Conservation (phyloP, 768 basidiomycete genomes). For the Termitomyces sp. region DNA sequence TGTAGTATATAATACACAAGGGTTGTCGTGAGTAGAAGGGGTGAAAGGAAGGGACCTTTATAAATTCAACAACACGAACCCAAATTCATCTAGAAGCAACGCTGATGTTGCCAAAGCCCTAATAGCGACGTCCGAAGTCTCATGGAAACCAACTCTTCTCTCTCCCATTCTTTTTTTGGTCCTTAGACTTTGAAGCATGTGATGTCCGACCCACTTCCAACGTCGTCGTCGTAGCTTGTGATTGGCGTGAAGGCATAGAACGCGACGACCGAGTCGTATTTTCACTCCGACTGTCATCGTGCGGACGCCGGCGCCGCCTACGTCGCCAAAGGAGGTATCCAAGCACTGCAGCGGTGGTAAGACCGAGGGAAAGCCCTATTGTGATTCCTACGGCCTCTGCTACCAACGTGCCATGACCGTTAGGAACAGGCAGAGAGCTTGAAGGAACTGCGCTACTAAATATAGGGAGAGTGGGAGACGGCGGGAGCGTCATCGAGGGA, state of each 20-base stretch:
- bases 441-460: conserved; percentile 8
- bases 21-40: background rate
- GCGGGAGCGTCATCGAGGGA: conserved; percentile 29
- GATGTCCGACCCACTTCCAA: background rate
- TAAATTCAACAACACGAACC: background rate
- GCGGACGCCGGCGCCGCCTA: conserved; percentile 10
- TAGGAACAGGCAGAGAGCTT: conserved; percentile 4
- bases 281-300: conserved; percentile 6
- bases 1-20: background rate
- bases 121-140: background rate
- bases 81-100: background rate
- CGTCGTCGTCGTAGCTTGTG: background rate
- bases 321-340: conserved; percentile 20
- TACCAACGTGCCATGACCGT: conserved; percentile 9
- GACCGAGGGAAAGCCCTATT: conserved; percentile 24
- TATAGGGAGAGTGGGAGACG: conserved; percentile 27
- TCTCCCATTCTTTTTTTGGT: background rate
- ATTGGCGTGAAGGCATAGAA: background rate
- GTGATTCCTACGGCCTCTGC: conserved; percentile 21
- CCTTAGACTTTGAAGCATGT: background rate
- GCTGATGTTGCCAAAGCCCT: background rate
- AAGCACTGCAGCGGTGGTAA: conserved; percentile 16
- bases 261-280: background rate
- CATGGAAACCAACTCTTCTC: conserved; percentile 2
- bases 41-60: background rate